Base-by-base conservation (phyloP, 768 basidiomycete species). In the Piloderma croceum region DNA sequence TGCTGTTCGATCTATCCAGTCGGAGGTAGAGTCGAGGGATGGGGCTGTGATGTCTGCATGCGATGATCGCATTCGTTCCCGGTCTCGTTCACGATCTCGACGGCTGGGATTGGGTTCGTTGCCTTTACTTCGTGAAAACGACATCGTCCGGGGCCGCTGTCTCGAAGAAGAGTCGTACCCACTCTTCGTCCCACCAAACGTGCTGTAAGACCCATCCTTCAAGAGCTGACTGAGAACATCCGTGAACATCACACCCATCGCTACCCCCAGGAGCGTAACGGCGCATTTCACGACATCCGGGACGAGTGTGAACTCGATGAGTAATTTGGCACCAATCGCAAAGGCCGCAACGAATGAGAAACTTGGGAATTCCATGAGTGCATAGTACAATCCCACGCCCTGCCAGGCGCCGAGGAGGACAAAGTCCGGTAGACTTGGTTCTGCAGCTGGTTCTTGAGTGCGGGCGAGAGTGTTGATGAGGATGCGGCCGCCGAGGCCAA, bases 401-500 rank as follows among this genome's bases (percentile, higher is more conserved):
- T 87, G 82, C 72, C 82, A 79, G 50, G 81, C 71, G 37, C 86
- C 86, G 37, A 74, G 62, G 42, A 90, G 76, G 55, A 87, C 62
- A 51, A 71, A 69, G 52, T 83, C 76, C 44, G 73, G 73, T 31
- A 81, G 59, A 49, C 74, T 62, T 20, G 73, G 46, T 17, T 56
- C 51, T 1, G 56, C 51, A 32, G 9, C 55, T 1, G 48, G 48
- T 36, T 68, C 70, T 36, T 63, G 62, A 43, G 65, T 66, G 47
- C 63, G 64, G 46, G 68, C 75, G 47, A 77, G 60, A 45, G 70
- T 68, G 63, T 84, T 79, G 49, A 85, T 62, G 39, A 78, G 60
- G 41, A 89, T 75, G 45, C 86, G 83, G 35, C 79, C 79, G 49
- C 82, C 81, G 48, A 88, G 71, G 41, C 85, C 85, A 45, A 85